A percentile compares a stretch with the other conserved stretches of the same genome.
phyloP scores from a whole-genome alignment of 805 yeast species.

The Cyberlindnera mississippiensis region DNA sequence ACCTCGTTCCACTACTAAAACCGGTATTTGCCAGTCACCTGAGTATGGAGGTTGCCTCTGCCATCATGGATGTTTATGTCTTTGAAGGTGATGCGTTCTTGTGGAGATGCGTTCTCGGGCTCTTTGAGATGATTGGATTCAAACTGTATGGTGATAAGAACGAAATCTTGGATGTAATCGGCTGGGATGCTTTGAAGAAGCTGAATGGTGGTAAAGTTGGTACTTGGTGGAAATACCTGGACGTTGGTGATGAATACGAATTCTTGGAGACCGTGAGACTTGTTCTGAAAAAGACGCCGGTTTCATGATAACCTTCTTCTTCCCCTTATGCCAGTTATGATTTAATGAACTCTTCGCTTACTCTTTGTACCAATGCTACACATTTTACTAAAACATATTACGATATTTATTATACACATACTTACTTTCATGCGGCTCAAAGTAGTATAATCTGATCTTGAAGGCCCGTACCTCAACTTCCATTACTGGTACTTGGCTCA shows the following conservation, averaged over 20 bases:
- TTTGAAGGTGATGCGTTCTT: conserved; percentile 60
- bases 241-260: conserved; percentile 47
- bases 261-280: conserved; percentile 42
- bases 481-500: too few species aligned
- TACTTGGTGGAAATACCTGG: conserved; percentile 33
- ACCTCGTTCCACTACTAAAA: conserved; percentile 41
- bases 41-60: conserved; percentile 42
- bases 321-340: background rate
- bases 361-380: too few species aligned
- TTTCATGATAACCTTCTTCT: background rate
- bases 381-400: too few species aligned
- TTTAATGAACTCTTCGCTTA: background rate
- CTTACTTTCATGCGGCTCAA: too few species aligned
- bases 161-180: conserved; percentile 43
- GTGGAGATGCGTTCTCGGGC: conserved; percentile 48
- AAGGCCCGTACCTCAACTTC: too few species aligned
- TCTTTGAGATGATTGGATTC: conserved; percentile 44
- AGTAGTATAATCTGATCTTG: too few species aligned
- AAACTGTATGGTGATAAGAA: conserved; percentile 47
- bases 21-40: conserved; percentile 44
- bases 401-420: too few species aligned
- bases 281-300: conserved; percentile 29
- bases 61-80: conserved; percentile 53
- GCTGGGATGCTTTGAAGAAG: conserved; percentile 29
- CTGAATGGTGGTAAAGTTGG: conserved; percentile 21